phyloP scores from a whole-genome alignment of 2,329 filamentous ascomycete genomes.

The Talaromyces sp. region DNA sequence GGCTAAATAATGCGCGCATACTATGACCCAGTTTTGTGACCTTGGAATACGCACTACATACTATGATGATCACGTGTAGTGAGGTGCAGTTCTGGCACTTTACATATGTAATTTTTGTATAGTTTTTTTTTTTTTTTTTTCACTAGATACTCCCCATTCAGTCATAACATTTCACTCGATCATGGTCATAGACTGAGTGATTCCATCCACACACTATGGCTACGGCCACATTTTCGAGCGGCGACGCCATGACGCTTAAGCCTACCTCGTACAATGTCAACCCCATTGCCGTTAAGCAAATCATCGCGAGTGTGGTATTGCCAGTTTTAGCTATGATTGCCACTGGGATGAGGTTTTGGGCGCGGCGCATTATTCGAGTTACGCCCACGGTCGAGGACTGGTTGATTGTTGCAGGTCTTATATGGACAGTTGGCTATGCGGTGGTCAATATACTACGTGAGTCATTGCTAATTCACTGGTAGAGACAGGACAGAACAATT shows the following conservation, averaged over 20 bases:
- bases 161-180: too few species aligned
- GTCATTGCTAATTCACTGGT: not conserved
- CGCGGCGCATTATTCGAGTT: not conserved
- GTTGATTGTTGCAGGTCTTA: not conserved
- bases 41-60: too few species aligned
- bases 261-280: not conserved
- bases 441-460: constrained; percentile 1
- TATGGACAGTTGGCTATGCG: constrained; percentile 5
- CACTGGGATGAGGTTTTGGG: constrained; percentile 5
- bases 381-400: not conserved
- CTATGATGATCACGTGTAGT: too few species aligned
- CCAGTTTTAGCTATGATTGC: not conserved
- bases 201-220: too few species aligned
- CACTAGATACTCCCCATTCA: too few species aligned
- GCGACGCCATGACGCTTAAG: not conserved
- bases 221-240: too few species aligned
- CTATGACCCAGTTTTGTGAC: too few species aligned
- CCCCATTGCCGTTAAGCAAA: not conserved
- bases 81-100: too few species aligned
- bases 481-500: not conserved
- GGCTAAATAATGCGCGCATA: too few species aligned
- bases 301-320: not conserved
- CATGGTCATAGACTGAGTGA: too few species aligned
- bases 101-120: too few species aligned
- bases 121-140: too few species aligned